phyloP scores from a whole-genome alignment of 2,329 filamentous ascomycete species.

The Botrytis byssoidea region DNA sequence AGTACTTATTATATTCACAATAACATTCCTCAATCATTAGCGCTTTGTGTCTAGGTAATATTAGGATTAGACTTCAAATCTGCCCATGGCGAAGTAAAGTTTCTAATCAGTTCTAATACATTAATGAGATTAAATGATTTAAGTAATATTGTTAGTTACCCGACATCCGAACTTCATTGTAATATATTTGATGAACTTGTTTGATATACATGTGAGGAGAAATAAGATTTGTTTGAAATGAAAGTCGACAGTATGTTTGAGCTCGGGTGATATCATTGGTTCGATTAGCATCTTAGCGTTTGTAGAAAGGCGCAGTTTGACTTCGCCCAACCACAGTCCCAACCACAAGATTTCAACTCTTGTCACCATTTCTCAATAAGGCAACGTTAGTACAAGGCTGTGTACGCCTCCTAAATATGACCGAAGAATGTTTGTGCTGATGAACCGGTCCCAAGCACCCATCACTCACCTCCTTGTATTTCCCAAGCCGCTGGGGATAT shows the following conservation, averaged over 20 bases:
- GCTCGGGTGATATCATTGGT: not conserved
- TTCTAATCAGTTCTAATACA: not conserved
- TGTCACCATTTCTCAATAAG: not conserved
- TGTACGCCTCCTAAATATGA: not conserved
- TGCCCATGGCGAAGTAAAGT: constrained; percentile 17
- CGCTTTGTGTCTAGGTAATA: not conserved
- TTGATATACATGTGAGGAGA: not conserved
- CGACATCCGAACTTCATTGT: not conserved
- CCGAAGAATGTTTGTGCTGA: not conserved
- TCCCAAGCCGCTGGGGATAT: not conserved
- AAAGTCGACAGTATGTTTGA: not conserved
- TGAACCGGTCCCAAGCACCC: not conserved
- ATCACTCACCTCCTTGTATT: not conserved
- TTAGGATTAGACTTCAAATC: not conserved
- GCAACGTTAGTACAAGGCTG: not conserved
- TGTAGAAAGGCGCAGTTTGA: constrained; percentile 3
- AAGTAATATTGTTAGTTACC: not conserved
- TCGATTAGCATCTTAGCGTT: not conserved
- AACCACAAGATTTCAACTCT: not conserved
- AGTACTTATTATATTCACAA: not conserved
- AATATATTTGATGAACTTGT: not conserved
- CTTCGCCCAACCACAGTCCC: constrained; percentile 1
- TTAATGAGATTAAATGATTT: not conserved
- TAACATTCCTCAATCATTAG: not conserved
- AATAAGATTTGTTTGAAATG: constrained; percentile 2